These are phyloP conservation scores for Przewalskia tangutica DNA, from an alignment of 257 asterid species.

Conservation along the genomic window DNA sequence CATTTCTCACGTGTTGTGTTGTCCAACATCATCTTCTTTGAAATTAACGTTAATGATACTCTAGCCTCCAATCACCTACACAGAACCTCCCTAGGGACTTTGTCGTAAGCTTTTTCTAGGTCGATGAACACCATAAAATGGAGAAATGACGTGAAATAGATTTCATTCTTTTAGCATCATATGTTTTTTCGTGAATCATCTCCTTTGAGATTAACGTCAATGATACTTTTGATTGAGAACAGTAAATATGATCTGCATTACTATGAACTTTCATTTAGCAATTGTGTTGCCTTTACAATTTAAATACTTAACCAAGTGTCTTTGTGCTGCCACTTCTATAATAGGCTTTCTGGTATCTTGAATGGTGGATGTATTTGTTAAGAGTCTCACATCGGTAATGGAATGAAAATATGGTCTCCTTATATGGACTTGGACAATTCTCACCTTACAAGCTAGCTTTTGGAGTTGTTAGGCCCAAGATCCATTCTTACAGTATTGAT, in stretches of 20 bases:
- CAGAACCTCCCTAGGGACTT: no score
- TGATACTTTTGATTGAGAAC: not conserved
- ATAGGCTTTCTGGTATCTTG: slow-evolving; percentile 75
- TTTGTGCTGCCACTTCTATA: slow-evolving; percentile 9
- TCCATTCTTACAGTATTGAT: no score
- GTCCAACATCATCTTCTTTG: not conserved
- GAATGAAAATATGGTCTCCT: no score
- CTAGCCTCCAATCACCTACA: no score
- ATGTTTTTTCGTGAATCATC: not conserved
- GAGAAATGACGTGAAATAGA: not conserved
- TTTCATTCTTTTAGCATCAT: not conserved
- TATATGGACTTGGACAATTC: no score
- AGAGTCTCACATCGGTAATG: no score
- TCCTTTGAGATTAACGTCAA: not conserved
- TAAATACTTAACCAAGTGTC: not conserved
- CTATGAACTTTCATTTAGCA: not conserved
- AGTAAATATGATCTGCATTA: not conserved
- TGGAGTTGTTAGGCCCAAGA: no score
- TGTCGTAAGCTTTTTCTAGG: no score
- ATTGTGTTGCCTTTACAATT: not conserved
- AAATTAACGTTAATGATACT: no score
- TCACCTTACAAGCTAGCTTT: no score
- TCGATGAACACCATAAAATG: not conserved
- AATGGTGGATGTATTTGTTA: slow-evolving; percentile 91
- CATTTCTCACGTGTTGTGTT: no score